Conservation (phyloP, 2,329 filamentous ascomycete genomes). For the Botrytis paeoniae region DNA sequence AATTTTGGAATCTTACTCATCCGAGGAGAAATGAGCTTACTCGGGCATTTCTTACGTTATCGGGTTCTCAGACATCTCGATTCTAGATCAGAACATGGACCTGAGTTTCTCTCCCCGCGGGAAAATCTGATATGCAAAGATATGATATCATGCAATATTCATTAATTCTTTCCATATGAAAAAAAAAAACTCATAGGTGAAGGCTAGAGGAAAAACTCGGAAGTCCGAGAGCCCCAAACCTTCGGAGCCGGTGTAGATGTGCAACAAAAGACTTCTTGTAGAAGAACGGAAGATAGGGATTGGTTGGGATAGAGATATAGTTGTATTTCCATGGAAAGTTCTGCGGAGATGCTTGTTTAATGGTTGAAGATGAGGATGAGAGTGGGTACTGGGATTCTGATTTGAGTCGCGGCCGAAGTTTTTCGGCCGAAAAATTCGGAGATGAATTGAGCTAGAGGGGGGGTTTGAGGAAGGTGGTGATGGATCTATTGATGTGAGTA, state of each 20-base stretch:
- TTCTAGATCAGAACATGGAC: background rate
- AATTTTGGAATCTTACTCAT: background rate
- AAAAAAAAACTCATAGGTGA: no score
- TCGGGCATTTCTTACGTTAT: background rate
- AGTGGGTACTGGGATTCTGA: background rate
- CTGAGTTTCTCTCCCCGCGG: background rate
- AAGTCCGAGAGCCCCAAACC: background rate
- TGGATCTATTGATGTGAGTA: no score
- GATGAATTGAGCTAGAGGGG: background rate
- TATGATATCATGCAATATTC: background rate
- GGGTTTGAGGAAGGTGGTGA: rapidly evolving
- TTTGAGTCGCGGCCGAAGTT: background rate
- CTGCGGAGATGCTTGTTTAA: background rate
- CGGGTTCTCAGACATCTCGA: background rate
- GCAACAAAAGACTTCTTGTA: background rate
- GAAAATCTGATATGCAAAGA: background rate
- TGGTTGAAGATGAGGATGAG: background rate
- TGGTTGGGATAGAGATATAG: background rate
- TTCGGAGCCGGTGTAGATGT: background rate
- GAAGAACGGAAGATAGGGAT: background rate
- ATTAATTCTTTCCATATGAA: no score
- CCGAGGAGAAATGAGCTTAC: background rate
- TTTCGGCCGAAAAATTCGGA: background rate
- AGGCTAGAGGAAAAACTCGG: background rate
- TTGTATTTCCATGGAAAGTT: background rate